Base-by-base conservation (phyloP, 768 basidiomycete species). In the Leucocoprinus sp. region DNA sequence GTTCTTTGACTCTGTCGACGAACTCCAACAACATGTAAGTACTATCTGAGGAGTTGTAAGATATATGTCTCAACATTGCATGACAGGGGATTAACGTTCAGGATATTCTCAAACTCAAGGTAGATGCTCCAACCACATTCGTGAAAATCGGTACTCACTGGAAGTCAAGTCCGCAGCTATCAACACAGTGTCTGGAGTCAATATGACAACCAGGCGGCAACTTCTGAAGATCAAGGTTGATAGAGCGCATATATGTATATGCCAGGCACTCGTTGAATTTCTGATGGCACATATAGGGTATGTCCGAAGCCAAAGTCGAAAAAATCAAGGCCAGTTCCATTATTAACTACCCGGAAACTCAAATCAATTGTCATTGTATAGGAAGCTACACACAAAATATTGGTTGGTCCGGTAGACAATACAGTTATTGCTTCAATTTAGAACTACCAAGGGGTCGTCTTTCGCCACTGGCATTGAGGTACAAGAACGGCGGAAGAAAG, bases 301-400 rank as follows among this genome's bases (percentile, higher is more conserved):
- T 95, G 75, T 93, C 93, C 2, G 93, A 96, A 55, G 87, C 93
- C 0, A 98, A 98, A 61, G 92, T 98, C 1, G 93, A 98, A 58
- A 98, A 98, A 62, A 88, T 97, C 56, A 95, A 95, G 70, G 46
- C 36, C 23, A 34, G 31, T 34, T 14, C 8, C 9, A 29, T 23
- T 14, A n/a, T 17, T n/a, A 9, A 11, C 18, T 14, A 15, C 11
- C 11, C 31, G 11, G 33, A 59, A 45, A 21, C 6, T 11, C 28
- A 24, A 8, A 23, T 46, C 37, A 27, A 9, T 18, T 8, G 19
- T 14, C 17, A 26, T 45, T 22, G 4, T 23, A 27, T 42, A 93
- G 89, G 93, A 96, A 69, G 88, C 87, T 5, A 90, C 90, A 7
- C 78, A 86, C 49, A 96, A 93, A 59, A 82, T 92, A 41, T 67